These are phyloP conservation scores for Camelina neglecta DNA, from an alignment of 345 rosid species.

Conservation along the genomic window DNA sequence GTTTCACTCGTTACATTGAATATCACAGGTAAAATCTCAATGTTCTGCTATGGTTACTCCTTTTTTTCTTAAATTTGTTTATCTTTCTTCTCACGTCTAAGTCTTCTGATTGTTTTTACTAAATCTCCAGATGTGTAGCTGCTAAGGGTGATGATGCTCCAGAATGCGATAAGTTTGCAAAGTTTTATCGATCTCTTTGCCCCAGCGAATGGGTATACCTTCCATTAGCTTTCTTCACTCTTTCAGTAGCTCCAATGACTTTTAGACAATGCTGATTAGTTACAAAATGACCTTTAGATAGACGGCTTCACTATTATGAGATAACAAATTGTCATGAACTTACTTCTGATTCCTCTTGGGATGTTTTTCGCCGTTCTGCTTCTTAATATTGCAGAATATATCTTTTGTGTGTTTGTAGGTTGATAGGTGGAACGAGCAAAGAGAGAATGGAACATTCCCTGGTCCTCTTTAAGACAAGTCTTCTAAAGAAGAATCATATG, in stretches of 20 bases:
- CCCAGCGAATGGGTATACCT: constrained; percentile 89
- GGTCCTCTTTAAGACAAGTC: constrained; percentile 76
- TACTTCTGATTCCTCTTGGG: not conserved
- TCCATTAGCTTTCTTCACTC: constrained; percentile 12
- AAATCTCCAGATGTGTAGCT: constrained; percentile 69
- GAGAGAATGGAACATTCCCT: constrained; percentile 96
- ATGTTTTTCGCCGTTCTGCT: not conserved
- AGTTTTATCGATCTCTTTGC: constrained; percentile 94
- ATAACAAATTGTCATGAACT: not conserved
- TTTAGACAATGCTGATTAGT: constrained; percentile 12
- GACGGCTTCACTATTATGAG: not conserved
- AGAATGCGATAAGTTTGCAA: constrained; percentile 91
- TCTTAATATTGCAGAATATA: constrained; percentile 2
- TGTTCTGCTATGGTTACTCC: not conserved
- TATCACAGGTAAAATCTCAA: constrained; percentile 67
- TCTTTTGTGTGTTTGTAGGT: constrained; percentile 50
- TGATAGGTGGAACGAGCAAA: constrained; percentile 95
- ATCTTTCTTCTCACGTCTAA: not conserved
- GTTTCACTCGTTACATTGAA: constrained; percentile 94
- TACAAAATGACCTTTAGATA: not conserved
- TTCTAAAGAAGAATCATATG: constrained; percentile 25
- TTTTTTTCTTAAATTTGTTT: not conserved
- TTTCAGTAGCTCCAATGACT: not conserved
- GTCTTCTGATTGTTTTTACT: constrained; percentile 16
- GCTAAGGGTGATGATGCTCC: constrained; percentile 93